A percentile compares a stretch with the other conserved stretches of the same genome.
Conservation (phyloP, 2,329 filamentous ascomycete genomes). For the Fusarium sp. region DNA sequence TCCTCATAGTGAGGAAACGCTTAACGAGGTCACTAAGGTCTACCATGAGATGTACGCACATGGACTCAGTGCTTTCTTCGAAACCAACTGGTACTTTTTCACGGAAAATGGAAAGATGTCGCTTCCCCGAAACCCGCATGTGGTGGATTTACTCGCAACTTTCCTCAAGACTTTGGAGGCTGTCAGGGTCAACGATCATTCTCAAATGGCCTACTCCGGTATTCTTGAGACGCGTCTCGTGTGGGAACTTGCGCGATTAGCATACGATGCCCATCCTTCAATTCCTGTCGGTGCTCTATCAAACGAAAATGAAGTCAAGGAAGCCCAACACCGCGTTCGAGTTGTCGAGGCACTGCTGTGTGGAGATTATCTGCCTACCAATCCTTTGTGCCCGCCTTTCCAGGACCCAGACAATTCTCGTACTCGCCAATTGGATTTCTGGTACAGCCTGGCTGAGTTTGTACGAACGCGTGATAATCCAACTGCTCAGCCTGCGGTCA, state of each 20-base stretch:
- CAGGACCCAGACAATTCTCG: conserved; percentile 64
- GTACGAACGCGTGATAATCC: conserved; percentile 69
- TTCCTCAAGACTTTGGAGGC: conserved; percentile 68
- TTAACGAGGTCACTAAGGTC: conserved; percentile 76
- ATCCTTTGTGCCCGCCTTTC: conserved; percentile 64
- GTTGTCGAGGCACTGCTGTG: conserved; percentile 82
- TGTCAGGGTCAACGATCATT: conserved; percentile 61
- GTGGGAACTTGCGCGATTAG: conserved; percentile 68
- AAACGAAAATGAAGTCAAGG: conserved; percentile 67
- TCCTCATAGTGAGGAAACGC: conserved; percentile 60
- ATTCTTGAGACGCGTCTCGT: conserved; percentile 68
- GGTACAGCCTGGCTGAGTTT: conserved; percentile 79
- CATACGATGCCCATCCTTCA: conserved; percentile 53
- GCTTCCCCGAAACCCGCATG: conserved; percentile 63
- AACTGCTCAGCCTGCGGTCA: conserved; percentile 53
- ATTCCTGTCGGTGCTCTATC: conserved; percentile 53
- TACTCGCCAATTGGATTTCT: conserved; percentile 79
- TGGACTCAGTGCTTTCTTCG: conserved; percentile 79
- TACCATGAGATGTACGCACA: conserved; percentile 82
- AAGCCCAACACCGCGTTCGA: conserved; percentile 76
- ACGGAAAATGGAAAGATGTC: conserved; percentile 57
- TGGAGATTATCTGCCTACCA: conserved; percentile 71
- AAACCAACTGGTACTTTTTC: conserved; percentile 83
- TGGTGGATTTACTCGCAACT: conserved; percentile 74
- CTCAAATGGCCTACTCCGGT: conserved; percentile 64